Evolutionary conservation across 192 early-diverging fungal genomes (phyloP).

Genomic region (Phycomyces nitens): DNA sequence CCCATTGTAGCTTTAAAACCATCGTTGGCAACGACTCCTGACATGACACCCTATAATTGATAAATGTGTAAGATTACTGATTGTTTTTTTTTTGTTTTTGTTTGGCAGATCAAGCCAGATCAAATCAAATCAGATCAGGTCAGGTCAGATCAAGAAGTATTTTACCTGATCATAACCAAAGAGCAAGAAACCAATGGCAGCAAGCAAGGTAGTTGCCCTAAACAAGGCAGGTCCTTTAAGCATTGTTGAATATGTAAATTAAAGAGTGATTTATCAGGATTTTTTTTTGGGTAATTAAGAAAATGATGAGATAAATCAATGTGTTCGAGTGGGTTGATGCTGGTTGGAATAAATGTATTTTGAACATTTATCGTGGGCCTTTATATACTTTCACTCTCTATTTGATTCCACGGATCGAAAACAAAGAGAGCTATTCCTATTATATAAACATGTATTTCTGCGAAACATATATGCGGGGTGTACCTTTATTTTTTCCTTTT

Average conservation of each 20-base stretch:
- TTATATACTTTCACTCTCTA: no score
- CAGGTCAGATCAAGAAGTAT: neutral
- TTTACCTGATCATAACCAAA: constrained; percentile 39
- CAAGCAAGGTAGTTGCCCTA: constrained; percentile 48
- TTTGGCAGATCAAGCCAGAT: no score
- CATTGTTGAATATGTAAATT: neutral
- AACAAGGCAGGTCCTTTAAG: constrained; percentile 50
- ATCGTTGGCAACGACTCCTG: constrained; percentile 29
- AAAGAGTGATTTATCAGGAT: neutral
- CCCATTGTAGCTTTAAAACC: constrained; percentile 26
- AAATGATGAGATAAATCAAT: no score
- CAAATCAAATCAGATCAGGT: neutral
- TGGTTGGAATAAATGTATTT: no score
- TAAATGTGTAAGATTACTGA: neutral
- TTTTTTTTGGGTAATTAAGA: no score
- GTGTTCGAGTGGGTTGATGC: no score
- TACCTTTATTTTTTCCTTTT: neutral
- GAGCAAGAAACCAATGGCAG: constrained; percentile 32
- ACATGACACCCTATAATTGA: constrained; percentile 27
- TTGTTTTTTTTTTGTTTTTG: neutral
- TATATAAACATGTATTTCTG: no score
- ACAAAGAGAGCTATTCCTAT: no score
- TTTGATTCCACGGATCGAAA: no score
- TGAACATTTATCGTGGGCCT: no score
- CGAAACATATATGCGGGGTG: neutral